Evolutionary conservation across 495 filamentous ascomycete species (phyloP).

Genomic region (Amorphotheca resinae): DNA sequence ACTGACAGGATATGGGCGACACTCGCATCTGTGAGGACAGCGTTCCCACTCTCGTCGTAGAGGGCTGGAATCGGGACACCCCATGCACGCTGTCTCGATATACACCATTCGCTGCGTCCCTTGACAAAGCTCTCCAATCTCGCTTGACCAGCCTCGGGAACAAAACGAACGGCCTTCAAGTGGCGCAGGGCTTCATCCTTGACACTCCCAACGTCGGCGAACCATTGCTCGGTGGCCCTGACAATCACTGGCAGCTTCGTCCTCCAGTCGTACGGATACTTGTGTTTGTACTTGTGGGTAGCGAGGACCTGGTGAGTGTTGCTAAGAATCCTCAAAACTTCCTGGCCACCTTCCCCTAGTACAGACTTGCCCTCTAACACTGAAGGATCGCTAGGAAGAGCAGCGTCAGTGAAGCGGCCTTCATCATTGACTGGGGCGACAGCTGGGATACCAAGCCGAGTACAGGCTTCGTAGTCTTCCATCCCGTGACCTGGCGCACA

Average conservation of each 20-base stretch:
- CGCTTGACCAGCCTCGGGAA: constrained; percentile 57
- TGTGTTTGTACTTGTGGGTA: constrained; percentile 63
- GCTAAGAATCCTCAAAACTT: constrained; percentile 53
- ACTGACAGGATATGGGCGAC: constrained; percentile 76
- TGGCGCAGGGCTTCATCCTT: constrained; percentile 56
- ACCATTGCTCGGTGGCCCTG: constrained; percentile 93
- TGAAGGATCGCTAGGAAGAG: constrained; percentile 52
- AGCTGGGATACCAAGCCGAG: constrained; percentile 46
- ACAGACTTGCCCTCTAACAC: constrained; percentile 50
- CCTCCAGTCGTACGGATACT: constrained; percentile 96
- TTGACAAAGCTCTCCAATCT: constrained; percentile 74
- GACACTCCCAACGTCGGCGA: constrained; percentile 78
- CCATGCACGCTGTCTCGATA: constrained; percentile 95
- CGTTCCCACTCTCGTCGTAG: constrained; percentile 58
- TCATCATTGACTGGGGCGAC: constrained; percentile 72
- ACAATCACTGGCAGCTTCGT: constrained; percentile 87
- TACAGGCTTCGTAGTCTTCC: constrained; percentile 87
- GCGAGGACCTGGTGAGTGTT: constrained; percentile 41
- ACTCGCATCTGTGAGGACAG: constrained; percentile 61
- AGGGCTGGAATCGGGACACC: constrained; percentile 91
- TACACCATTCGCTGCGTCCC: constrained; percentile 91
- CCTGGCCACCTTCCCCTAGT: constrained; percentile 47
- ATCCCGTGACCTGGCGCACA: constrained; percentile 90
- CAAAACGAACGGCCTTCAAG: constrained; percentile 59
- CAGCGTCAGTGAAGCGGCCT: constrained; percentile 65